Base-by-base conservation (phyloP, 176 grass and related monocot genomes). In the Oryza meridionalis region DNA sequence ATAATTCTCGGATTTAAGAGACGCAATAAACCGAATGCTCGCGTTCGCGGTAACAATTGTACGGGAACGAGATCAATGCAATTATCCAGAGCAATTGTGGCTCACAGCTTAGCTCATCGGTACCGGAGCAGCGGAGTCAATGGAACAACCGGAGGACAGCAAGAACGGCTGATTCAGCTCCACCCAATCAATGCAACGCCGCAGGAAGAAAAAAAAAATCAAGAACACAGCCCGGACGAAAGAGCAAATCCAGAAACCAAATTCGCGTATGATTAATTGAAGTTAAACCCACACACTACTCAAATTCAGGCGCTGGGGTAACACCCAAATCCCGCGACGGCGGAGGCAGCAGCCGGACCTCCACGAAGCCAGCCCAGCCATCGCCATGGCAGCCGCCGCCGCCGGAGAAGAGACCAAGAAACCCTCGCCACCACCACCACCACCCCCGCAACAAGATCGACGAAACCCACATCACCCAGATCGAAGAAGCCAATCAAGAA, bases 41-140 rank as follows among this genome's bases (percentile, higher is more conserved):
- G 46, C 16, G 9, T n/a, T 33, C 10, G 46, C 15, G 24, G 76
- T 11, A 66, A 45, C 67, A 90, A 15, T 47, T 45, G 72, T 86
- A 86, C 88, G 55, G 66, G 76, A 66, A 45, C 46, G 68, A 66
- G 86, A 88, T 84, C 46, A 84, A 73, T 88, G 87, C 87, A 79
- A 49, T 19, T 69, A 40, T 25, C 19, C 27, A 82, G 22, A 15
- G 68, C 49, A 35, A 74, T 84, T 74, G 25, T 75, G 46, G 35
- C 35, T 81, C 46, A 76, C 70, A 25, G n/a, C 44, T 44, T 44
- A 25, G 15, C 44, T 44, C 84, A 68, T 11, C 29, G 21, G 75
- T 69, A 61, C 35, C 40, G 15, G 53, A 12, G 43, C 65, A 58
- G 35, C 14, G 37, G 44, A 82, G 67, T 21, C 69, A 88, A 88